Conservation (phyloP, 2,329 filamentous ascomycete genomes). For the Phaeoacremonium minimum region DNA sequence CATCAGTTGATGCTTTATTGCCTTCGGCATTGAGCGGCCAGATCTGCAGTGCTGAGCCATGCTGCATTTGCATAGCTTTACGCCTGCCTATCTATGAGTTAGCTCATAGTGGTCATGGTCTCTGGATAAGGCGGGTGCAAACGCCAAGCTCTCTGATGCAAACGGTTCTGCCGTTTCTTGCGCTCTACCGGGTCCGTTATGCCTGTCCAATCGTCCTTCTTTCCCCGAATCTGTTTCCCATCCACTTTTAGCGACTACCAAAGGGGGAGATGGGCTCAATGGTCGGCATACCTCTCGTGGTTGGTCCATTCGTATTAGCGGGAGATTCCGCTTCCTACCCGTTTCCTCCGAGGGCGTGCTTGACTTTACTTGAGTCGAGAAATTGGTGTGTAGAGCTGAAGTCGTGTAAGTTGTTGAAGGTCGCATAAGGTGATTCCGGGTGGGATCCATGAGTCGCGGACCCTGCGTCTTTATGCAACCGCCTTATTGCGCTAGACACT, state of each 20-base stretch:
- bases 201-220: constrained; percentile 4
- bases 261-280: no score
- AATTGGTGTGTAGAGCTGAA: neutral
- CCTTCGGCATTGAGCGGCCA: neutral
- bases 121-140: constrained; percentile 1
- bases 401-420: no score
- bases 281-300: neutral
- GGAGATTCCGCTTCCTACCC: no score
- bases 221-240: neutral
- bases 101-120: no score
- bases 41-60: neutral
- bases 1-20: no score
- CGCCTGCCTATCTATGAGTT: neutral
- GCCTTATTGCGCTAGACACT: no score
- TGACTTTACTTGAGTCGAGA: neutral
- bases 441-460: no score
- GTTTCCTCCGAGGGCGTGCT: neutral
- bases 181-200: constrained; percentile 9
- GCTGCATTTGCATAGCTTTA: neutral
- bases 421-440: no score
- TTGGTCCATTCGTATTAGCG: neutral
- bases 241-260: no score
- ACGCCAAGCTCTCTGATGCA: constrained; percentile 11
- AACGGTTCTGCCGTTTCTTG: constrained; percentile 9
- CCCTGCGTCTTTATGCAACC: no score